phyloP scores from a whole-genome alignment of 345 rosid genomes.

The Salix caprea region DNA sequence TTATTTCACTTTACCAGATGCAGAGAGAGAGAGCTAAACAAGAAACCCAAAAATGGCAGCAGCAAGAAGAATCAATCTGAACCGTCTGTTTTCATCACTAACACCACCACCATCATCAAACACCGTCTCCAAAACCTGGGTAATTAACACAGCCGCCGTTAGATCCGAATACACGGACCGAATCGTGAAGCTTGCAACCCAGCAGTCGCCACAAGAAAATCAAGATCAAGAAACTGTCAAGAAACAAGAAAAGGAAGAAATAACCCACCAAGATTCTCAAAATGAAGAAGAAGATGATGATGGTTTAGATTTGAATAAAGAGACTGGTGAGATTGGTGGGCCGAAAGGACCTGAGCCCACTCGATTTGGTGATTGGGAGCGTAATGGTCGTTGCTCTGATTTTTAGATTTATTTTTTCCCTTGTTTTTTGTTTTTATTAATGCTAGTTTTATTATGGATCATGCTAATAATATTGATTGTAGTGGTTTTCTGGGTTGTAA shows the following conservation, averaged over 20 bases:
- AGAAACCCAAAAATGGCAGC: no score
- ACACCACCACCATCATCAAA: neutral
- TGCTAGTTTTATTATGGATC: no score
- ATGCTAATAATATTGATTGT: neutral
- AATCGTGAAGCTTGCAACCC: conserved; percentile 1
- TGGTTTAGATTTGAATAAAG: conserved; percentile 49
- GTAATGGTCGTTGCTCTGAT: conserved; percentile 84
- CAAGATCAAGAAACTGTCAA: neutral
- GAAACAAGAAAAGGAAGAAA: neutral
- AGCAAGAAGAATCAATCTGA: conserved; percentile 15
- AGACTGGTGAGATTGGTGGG: conserved; percentile 83
- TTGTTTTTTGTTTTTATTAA: no score
- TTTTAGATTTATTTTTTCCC: conserved; percentile 29
- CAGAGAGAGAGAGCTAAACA: neutral
- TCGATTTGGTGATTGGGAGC: conserved; percentile 95
- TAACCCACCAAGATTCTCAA: conserved; percentile 11
- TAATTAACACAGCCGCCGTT: no score
- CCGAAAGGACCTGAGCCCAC: conserved; percentile 91
- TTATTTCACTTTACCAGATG: neutral
- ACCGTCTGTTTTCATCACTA: conserved; percentile 30
- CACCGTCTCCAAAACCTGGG: conserved; percentile 7
- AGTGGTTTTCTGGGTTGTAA: neutral
- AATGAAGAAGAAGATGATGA: conserved; percentile 25
- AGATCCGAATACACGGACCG: neutral
- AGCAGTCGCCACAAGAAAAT: neutral